Conservation (phyloP, 2,329 filamentous ascomycete species). For the Metarhizium anisopliae region DNA sequence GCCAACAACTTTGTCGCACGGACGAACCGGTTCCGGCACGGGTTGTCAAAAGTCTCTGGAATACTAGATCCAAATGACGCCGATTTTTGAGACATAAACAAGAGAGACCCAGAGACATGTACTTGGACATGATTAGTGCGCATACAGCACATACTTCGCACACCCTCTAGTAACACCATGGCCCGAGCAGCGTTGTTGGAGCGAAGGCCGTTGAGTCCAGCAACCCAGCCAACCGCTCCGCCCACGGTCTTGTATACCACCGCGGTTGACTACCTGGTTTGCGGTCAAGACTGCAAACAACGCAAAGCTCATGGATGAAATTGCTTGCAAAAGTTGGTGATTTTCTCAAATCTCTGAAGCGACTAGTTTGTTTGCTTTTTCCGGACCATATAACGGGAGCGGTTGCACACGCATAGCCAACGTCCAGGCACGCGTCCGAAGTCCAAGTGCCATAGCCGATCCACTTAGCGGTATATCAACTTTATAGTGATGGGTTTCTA, state of each 20-base stretch:
- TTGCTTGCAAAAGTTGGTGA: not conserved
- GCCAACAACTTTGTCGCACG: not conserved
- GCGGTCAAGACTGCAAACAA: not conserved
- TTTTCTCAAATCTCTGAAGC: not conserved
- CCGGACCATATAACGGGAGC: not conserved
- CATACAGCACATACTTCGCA: not conserved
- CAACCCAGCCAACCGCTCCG: not conserved
- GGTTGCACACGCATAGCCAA: not conserved
- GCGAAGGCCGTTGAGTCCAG: not conserved
- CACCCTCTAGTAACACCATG: not conserved
- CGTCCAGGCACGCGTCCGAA: not conserved
- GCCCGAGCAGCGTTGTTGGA: too few species aligned
- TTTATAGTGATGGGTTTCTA: not conserved
- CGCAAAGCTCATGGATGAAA: not conserved
- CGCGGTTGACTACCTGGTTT: not conserved
- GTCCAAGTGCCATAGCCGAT: not conserved
- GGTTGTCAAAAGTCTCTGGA: not conserved
- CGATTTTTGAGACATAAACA: not conserved
- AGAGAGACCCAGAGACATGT: too few species aligned
- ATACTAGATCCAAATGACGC: not conserved
- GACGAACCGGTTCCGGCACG: not conserved
- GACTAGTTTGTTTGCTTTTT: not conserved
- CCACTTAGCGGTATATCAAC: not conserved
- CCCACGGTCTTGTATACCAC: not conserved
- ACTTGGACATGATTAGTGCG: too few species aligned